phyloP scores from a whole-genome alignment of 768 basidiomycete genomes.

The Naganishia onofrii region DNA sequence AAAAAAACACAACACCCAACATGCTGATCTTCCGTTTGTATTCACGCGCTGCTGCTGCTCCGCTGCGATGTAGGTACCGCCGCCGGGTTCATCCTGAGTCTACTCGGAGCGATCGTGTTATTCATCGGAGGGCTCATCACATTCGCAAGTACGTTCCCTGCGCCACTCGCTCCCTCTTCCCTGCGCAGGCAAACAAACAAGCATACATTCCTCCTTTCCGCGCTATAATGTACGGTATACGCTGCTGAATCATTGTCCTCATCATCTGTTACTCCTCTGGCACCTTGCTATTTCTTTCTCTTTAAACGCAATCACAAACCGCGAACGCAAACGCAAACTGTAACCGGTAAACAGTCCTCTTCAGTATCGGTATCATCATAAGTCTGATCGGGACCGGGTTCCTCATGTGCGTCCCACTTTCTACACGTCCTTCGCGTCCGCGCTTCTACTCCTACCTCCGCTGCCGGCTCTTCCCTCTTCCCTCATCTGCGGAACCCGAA shows the following conservation, averaged over 20 bases:
- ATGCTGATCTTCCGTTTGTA: too few species aligned
- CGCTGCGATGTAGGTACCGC: constrained; percentile 58
- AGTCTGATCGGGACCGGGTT: constrained; percentile 86
- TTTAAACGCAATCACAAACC: too few species aligned
- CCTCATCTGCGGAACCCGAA: too few species aligned
- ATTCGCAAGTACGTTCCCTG: constrained; percentile 68
- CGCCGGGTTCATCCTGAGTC: constrained; percentile 72
- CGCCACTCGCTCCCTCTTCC: not conserved
- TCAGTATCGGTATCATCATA: constrained; percentile 74
- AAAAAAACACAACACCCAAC: too few species aligned
- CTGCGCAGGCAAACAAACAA: too few species aligned
- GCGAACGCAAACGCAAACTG: too few species aligned
- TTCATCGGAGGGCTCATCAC: constrained; percentile 66
- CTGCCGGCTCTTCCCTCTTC: not conserved
- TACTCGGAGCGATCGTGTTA: constrained; percentile 74
- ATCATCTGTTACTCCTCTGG: not conserved
- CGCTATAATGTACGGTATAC: too few species aligned
- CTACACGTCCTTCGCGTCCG: not conserved
- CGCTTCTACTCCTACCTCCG: too few species aligned
- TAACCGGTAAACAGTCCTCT: constrained; percentile 56
- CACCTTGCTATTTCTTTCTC: too few species aligned
- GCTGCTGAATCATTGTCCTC: too few species aligned
- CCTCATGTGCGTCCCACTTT: constrained; percentile 65
- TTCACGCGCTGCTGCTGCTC: too few species aligned
- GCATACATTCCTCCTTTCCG: not conserved